Evolutionary conservation across 2,329 filamentous ascomycete genomes (phyloP), one percentile per base, ranked within the genome.

Genomic region (Penicillium sumatraense): DNA sequence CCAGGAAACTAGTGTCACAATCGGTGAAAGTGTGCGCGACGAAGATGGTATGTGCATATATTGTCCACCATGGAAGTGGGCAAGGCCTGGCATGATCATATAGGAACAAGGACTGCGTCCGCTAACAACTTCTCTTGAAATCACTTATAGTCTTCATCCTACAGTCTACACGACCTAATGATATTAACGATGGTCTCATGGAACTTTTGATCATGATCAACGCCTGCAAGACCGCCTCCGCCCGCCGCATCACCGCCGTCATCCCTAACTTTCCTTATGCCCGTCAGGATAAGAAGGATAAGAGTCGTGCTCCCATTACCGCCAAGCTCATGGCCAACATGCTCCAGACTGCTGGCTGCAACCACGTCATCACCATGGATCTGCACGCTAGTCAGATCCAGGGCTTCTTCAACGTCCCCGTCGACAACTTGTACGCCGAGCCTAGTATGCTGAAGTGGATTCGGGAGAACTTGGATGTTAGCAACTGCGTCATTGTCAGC

Each of bases 201-300:
- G 93, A 99, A 78, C 85, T 98, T 33, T 85, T 98, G 64, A 97
- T 98, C 78, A 96, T 97, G 88, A 96, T 97, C 76, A 96, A 96
- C 72, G 93, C 93, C 61, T 97, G 93, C 82, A 89, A 90, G 74
- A 90, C 88, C 21, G 89, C 89, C 38, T 90, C 87, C 31, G 93
- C 93, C 11, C 87, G 93, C 62, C 90, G 93, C 62, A 96, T 98
- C 78, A 97, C 93, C 20, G 93, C 92, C 61, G 91, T 97, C 61
- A 90, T 97, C 49, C 93, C 93, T 64, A 97, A 96, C 78, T 98
- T 96, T 78, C 93, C 93, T 24, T 98, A 98, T 71, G 93, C 93
- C 13, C 87, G 93, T 47, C 93, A 98, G 78, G 95, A 98, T 77
- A 98, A 98, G 82, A 98, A 98, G 79, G 93, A 96, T 80, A 90